Evolutionary conservation across 371 early-diverging fungal species (phyloP), one percentile per base, ranked within the genome.

Genomic region (Mucor plumbeus): DNA sequence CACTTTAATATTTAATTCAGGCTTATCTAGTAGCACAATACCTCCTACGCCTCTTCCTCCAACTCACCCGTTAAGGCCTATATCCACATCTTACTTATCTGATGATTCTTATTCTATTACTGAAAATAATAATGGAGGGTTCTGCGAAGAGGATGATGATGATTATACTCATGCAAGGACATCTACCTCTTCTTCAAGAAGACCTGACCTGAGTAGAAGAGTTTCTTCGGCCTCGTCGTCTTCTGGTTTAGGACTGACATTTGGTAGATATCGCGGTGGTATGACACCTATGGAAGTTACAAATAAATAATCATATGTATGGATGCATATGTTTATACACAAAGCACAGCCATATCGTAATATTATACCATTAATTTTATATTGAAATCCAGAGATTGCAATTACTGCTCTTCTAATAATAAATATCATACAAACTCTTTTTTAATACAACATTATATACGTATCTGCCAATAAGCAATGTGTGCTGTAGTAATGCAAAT

Each of bases 211-310:
- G 15, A 55, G 55, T 43, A 35, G 72, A 57, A 58, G 60, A 55
- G 31, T 59, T 13, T 72, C 72, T 7, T 64, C 66, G 36, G 58
- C 72, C 4, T 72, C 72, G 11, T 72, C 72, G 9, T 60, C 68
- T 19, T 72, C 72, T 21, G 72, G 72, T 26, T 38, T 68, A n/a
- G 65, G 67, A 5, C 59, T 71, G 21, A 67, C 72, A 26, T 72
- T 68, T 61, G 72, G 68, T 33, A 56, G 57, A 61, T 67, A 70
- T 58, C 70, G 70, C 5, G 38, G 56, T 26, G 64, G 67, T 8
- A 64, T 74, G 64, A 74, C 74, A n/a, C 74, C 74, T 3, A 21
- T 74, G 34, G 53, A 63, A 33, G 44, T 57, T 39, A 26, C 34
- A 59, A 63, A 60, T 7, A 21, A 64, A 63, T 36, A 63, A 48